Conservation (phyloP, 345 rosid species). For the thale cress (Arabidopsis thaliana) region DNA sequence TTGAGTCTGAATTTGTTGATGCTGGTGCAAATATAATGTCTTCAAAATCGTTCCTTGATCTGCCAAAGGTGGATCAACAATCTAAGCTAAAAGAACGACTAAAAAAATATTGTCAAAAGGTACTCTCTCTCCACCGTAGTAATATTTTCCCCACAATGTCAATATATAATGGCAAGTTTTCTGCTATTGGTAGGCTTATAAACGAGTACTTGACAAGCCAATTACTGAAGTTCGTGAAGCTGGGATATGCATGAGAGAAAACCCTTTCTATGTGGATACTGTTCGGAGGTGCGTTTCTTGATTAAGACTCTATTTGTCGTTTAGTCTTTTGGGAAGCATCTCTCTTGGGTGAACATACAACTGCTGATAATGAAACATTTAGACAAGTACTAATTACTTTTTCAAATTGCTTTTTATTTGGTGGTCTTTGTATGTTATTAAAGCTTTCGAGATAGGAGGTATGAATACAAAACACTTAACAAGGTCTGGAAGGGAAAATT, state of each 20-base stretch:
- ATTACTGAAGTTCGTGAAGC: constrained; percentile 95
- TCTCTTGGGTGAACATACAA: constrained; percentile 16
- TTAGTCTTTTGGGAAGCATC: constrained; percentile 18
- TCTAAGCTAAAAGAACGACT: constrained; percentile 78
- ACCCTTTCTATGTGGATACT: constrained; percentile 91
- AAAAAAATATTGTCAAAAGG: constrained; percentile 93
- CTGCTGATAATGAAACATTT: neutral
- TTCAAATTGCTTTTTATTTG: constrained; percentile 9
- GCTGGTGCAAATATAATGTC: constrained; percentile 61
- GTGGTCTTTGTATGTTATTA: constrained; percentile 37
- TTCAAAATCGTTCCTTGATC: constrained; percentile 82
- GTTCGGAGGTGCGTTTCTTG: constrained; percentile 74
- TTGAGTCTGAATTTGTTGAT: constrained; percentile 88
- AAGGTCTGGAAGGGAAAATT: constrained; percentile 98
- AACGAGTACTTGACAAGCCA: constrained; percentile 83
- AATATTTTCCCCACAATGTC: constrained; percentile 31
- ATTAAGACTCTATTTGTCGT: constrained; percentile 20
- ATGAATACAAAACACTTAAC: constrained; percentile 95
- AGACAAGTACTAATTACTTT: constrained; percentile 24
- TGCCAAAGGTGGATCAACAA: constrained; percentile 87
- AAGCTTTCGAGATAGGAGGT: constrained; percentile 98
- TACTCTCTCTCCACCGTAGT: constrained; percentile 23
- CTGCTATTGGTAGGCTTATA: constrained; percentile 66
- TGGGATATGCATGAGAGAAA: constrained; percentile 99
- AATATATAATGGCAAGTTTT: constrained; percentile 35